A percentile compares a stretch with the other conserved stretches of the same genome.
These are phyloP conservation scores for Evernia prunastri DNA, from an alignment of 495 filamentous ascomycete genomes.

Conservation along the genomic window DNA sequence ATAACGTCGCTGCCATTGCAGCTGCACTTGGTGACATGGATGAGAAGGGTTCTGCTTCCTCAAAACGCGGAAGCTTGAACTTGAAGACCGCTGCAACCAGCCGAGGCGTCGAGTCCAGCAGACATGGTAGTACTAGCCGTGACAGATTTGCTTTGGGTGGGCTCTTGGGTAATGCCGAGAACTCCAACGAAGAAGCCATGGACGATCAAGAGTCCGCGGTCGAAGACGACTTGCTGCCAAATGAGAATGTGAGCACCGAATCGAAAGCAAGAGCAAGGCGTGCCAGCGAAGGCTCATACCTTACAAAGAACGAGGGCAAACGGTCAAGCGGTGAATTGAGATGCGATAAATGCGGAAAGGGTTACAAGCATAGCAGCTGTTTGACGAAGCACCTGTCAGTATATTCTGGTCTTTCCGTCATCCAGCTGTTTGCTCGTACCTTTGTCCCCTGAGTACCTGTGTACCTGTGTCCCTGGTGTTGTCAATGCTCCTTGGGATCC, in stretches of 20 bases:
- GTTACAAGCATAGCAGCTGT: constrained; percentile 99
- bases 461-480: background rate
- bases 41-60: constrained; percentile 32
- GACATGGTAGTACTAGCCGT: constrained; percentile 29
- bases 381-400: constrained; percentile 99
- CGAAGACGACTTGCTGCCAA: constrained; percentile 21
- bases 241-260: constrained; percentile 25
- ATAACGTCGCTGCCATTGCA: constrained; percentile 69
- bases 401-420: constrained; percentile 34
- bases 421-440: constrained; percentile 13
- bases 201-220: constrained; percentile 39
- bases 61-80: constrained; percentile 41
- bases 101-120: constrained; percentile 40
- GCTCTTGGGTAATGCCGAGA: constrained; percentile 44
- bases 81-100: constrained; percentile 35
- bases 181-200: constrained; percentile 51
- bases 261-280: constrained; percentile 67
- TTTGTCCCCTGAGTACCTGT: constrained; percentile 4
- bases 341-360: constrained; percentile 98
- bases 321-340: constrained; percentile 75
- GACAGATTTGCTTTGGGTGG: constrained; percentile 1
- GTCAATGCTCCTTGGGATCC: background rate
- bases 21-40: constrained; percentile 65
- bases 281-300: constrained; percentile 78
- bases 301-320: constrained; percentile 69